Conservation (phyloP, 306 rosid genomes). For the Cucurbita argyrosperma region DNA sequence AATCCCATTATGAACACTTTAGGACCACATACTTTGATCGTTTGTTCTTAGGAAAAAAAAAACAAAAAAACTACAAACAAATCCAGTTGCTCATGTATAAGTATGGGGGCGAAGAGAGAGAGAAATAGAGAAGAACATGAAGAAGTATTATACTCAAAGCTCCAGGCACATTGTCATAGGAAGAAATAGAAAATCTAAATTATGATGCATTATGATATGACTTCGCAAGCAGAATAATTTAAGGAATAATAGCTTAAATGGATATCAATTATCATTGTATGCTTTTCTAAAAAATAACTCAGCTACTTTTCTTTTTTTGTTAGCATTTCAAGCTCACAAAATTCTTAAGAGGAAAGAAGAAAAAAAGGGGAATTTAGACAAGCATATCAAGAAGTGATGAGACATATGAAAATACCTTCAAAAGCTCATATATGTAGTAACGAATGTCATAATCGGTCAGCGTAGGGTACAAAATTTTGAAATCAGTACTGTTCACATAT, state of each 20-base stretch:
- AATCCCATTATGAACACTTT: not conserved
- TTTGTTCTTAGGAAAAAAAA: not conserved
- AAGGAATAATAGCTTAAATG: not conserved
- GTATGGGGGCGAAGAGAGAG: not conserved
- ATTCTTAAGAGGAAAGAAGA: not conserved
- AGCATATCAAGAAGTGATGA: not conserved
- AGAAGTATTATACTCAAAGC: not conserved
- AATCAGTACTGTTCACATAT: slow-evolving; percentile 29
- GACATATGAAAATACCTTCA: slow-evolving; percentile 15
- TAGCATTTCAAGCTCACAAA: not conserved
- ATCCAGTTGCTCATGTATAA: too few species aligned
- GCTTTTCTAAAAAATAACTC: not conserved
- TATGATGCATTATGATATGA: not conserved
- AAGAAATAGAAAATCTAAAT: not conserved
- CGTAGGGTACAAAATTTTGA: slow-evolving; percentile 25
- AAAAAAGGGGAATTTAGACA: not conserved
- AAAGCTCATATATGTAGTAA: slow-evolving; percentile 30
- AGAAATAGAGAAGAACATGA: not conserved
- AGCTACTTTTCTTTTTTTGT: not conserved
- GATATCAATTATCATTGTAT: not conserved
- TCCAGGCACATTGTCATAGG: not conserved
- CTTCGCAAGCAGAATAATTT: not conserved
- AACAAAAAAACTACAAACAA: not conserved
- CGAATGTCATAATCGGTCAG: slow-evolving; percentile 31
- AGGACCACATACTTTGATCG: not conserved